phyloP scores from a whole-genome alignment of 352 stramenopile species.

The Globisporangium nunn region DNA sequence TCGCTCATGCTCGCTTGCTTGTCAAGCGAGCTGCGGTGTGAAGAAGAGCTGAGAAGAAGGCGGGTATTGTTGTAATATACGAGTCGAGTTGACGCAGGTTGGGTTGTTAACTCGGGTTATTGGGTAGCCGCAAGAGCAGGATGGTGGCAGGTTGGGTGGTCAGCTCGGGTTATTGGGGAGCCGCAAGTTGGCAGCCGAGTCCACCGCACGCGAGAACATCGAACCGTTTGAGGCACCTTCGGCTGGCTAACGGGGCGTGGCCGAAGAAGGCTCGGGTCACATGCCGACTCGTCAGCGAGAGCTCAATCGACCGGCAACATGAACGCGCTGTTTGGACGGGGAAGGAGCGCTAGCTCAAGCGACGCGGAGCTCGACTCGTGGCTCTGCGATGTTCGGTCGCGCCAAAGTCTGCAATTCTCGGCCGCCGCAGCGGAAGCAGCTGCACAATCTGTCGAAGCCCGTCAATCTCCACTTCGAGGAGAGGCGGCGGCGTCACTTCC shows the following conservation, averaged over 20 bases:
- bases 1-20: not conserved
- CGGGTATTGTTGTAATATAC: too few relatives aligned
- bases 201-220: too few relatives aligned
- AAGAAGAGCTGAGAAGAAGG: too few relatives aligned
- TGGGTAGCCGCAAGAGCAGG: too few relatives aligned
- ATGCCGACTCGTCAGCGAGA: not conserved
- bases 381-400: conserved; percentile 4
- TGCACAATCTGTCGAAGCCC: not conserved
- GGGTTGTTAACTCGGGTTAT: too few relatives aligned
- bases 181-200: too few relatives aligned
- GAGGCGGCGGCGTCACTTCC: not conserved
- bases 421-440: not conserved
- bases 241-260: not conserved
- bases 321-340: conserved; percentile 1
- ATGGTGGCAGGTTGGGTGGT: too few relatives aligned
- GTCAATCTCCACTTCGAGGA: not conserved
- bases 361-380: conserved; percentile 8
- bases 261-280: not conserved
- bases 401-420: not conserved
- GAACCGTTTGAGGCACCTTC: too few relatives aligned
- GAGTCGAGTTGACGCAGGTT: too few relatives aligned
- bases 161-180: too few relatives aligned
- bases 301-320: not conserved
- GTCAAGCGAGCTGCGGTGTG: not conserved
- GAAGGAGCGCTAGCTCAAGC: not conserved